These are phyloP conservation scores for Amanita rimosa DNA, from an alignment of 768 basidiomycete genomes.

Conservation along the genomic window DNA sequence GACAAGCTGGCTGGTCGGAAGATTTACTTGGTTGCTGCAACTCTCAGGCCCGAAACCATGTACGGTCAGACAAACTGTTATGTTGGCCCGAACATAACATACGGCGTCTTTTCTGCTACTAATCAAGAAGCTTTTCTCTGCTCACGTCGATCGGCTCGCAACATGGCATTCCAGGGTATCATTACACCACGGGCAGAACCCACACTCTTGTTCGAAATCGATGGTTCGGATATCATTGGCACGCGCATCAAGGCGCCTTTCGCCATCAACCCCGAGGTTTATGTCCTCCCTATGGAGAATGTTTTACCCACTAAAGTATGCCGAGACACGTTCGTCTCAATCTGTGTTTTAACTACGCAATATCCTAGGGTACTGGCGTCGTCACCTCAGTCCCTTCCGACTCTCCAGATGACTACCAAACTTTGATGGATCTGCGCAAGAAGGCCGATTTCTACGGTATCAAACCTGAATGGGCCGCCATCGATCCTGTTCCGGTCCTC, in stretches of 20 bases:
- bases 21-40: conserved; percentile 91
- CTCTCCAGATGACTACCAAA: conserved; percentile 93
- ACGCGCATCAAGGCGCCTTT: conserved; percentile 87
- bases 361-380: conserved; percentile 79
- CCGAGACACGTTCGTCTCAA: not conserved
- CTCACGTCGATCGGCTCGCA: conserved; percentile 85
- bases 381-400: conserved; percentile 98
- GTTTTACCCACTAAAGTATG: conserved; percentile 86
- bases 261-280: conserved; percentile 73
- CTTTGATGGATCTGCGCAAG: conserved; percentile 84
- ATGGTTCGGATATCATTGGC: conserved; percentile 73
- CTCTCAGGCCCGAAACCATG: conserved; percentile 96
- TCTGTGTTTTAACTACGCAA: not conserved
- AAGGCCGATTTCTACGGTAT: conserved; percentile 97
- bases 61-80: conserved; percentile 99
- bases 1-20: conserved; percentile 66
- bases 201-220: conserved; percentile 64
- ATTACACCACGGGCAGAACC: conserved; percentile 63
- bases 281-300: conserved; percentile 98
- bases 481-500: conserved; percentile 83
- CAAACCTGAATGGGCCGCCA: conserved; percentile 74
- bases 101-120: conserved; percentile 85
- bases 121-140: conserved; percentile 83
- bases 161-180: conserved; percentile 93
- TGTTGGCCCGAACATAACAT: conserved; percentile 83